A percentile compares a stretch with the other conserved stretches of the same genome.
Conservation (phyloP, 495 filamentous ascomycete genomes). For the Neurospora sp. region DNA sequence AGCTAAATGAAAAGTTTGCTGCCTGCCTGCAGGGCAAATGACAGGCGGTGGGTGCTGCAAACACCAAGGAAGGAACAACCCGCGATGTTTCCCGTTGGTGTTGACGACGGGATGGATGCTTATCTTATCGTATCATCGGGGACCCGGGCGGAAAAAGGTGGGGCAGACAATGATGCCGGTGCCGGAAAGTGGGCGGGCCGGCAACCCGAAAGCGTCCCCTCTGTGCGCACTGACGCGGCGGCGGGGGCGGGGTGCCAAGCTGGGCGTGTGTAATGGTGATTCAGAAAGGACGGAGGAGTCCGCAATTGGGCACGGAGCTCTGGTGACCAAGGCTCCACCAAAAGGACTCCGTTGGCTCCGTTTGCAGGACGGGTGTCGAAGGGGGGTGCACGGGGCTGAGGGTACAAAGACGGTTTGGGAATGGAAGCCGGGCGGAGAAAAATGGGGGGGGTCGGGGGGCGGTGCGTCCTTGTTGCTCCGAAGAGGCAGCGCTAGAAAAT, state of each 20-base stretch:
- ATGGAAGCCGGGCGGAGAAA: conserved; percentile 24
- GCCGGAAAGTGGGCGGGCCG: neutral
- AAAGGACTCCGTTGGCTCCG: conserved; percentile 7
- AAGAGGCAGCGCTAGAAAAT: conserved; percentile 14
- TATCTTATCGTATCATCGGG: neutral
- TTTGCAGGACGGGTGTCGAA: conserved; percentile 5
- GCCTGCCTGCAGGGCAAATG: neutral
- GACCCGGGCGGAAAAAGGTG: neutral
- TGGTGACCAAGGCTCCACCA: neutral
- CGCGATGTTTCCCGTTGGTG: neutral
- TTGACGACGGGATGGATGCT: neutral
- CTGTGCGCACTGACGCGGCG: neutral
- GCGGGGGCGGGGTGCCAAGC: neutral
- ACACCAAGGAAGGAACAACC: neutral
- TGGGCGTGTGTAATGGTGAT: neutral
- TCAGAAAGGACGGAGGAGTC: neutral
- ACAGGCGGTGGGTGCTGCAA: neutral
- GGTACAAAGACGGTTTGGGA: conserved; percentile 17
- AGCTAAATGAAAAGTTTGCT: neutral
- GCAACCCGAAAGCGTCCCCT: neutral
- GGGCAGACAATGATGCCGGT: neutral
- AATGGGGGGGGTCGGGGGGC: conserved; percentile 11
- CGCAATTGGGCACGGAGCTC: conserved; percentile 12
- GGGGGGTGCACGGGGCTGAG: neutral
- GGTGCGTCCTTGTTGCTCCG: conserved; percentile 15